Conservation (phyloP, 495 filamentous ascomycete genomes). For the Daldinia caldariorum region DNA sequence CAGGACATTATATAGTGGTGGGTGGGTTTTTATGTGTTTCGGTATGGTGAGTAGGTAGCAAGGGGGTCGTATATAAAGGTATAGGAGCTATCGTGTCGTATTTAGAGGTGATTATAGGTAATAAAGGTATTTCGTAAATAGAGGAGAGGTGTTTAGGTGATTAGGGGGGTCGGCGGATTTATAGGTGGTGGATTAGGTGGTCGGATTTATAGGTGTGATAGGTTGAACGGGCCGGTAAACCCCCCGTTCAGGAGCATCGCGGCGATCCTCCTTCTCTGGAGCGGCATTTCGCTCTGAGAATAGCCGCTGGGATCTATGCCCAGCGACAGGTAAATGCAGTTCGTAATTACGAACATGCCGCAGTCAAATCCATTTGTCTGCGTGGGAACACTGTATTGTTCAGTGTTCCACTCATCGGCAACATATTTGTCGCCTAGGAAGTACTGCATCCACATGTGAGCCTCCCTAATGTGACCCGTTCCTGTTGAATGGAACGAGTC, state of each 20-base stretch:
- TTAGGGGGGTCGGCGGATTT: too few species aligned
- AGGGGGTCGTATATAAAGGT: background rate
- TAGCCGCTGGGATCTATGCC: slow-evolving; percentile 71
- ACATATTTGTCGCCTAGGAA: slow-evolving; percentile 67
- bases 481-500: slow-evolving; percentile 69
- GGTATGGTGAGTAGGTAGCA: background rate
- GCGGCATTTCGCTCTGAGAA: slow-evolving; percentile 62
- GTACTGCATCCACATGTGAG: slow-evolving; percentile 61
- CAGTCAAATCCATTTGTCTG: slow-evolving; percentile 83
- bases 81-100: background rate
- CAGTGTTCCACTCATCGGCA: slow-evolving; percentile 69
- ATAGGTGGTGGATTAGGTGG: too few species aligned
- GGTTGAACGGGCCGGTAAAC: slow-evolving; percentile 60
- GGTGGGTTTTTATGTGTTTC: too few species aligned
- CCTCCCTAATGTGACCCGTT: slow-evolving; percentile 27
- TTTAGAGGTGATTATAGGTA: background rate
- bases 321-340: slow-evolving; percentile 73
- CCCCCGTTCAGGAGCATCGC: slow-evolving; percentile 75
- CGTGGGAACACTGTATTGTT: slow-evolving; percentile 56
- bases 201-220: slow-evolving; percentile 45
- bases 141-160: too few species aligned
- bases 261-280: slow-evolving; percentile 71
- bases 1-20: slow-evolving; percentile 7
- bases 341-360: slow-evolving; percentile 81
- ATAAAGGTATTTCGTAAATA: background rate